phyloP scores from a whole-genome alignment of 1,284 basidiomycete genomes.

The Jaminaea rosea region DNA sequence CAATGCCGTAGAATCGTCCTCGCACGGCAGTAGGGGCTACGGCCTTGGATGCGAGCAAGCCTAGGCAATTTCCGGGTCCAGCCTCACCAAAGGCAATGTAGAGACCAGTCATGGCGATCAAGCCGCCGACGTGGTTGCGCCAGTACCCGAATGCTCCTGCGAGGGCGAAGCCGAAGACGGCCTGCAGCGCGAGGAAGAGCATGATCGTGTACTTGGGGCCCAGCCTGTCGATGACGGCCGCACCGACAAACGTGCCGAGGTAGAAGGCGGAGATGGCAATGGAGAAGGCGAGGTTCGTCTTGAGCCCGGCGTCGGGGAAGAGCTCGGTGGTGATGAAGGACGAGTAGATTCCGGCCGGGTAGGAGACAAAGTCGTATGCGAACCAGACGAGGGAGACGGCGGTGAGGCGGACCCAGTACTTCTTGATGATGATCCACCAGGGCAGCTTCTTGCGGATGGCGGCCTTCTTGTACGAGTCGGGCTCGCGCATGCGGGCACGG shows the following conservation, averaged over 20 bases:
- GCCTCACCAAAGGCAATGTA: constrained; percentile 79
- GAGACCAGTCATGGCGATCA: constrained; percentile 69
- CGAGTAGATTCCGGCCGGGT: constrained; percentile 61
- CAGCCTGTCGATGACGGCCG: constrained; percentile 57
- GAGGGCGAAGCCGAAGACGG: constrained; percentile 54
- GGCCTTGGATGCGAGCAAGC: constrained; percentile 32
- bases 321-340: constrained; percentile 66
- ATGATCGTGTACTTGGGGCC: constrained; percentile 42
- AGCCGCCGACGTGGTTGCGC: constrained; percentile 48
- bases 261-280: constrained; percentile 51
- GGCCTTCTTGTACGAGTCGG: constrained; percentile 57
- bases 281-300: constrained; percentile 38
- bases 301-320: constrained; percentile 43
- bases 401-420: constrained; percentile 64
- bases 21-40: constrained; percentile 30
- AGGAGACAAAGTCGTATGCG: constrained; percentile 28
- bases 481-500: constrained; percentile 76
- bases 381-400: constrained; percentile 66
- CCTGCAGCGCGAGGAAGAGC: constrained; percentile 29
- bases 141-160: constrained; percentile 31
- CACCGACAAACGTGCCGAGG: constrained; percentile 63
- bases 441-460: constrained; percentile 70
- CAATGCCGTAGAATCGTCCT: constrained; percentile 37
- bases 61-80: constrained; percentile 49
- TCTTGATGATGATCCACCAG: constrained; percentile 67